A percentile compares a stretch with the other conserved stretches of the same genome.
phyloP scores from a whole-genome alignment of 2,329 filamentous ascomycete genomes.

The Penicillium sp. region DNA sequence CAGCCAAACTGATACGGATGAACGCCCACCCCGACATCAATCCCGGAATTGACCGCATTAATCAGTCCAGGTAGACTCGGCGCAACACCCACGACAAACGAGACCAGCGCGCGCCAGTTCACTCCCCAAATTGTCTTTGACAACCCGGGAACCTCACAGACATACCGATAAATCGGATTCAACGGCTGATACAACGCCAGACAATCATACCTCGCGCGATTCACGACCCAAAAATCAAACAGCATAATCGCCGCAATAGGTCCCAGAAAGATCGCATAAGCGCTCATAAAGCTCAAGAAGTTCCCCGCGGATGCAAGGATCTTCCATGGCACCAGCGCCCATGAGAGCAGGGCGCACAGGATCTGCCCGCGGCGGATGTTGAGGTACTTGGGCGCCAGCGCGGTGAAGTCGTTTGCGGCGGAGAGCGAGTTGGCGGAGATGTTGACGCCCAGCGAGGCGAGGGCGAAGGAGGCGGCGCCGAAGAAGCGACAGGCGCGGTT shows the following conservation, averaged over 20 bases:
- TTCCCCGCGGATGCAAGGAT: slow-evolving; percentile 61
- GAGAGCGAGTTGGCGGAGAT: slow-evolving; percentile 56
- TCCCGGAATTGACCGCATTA: slow-evolving; percentile 41
- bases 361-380: slow-evolving; percentile 61
- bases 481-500: slow-evolving; percentile 51
- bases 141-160: slow-evolving; percentile 10
- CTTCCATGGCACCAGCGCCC: slow-evolving; percentile 67
- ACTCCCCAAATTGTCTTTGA: slow-evolving; percentile 41
- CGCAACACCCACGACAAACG: slow-evolving; percentile 59
- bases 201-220: slow-evolving; percentile 51
- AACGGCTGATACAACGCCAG: slow-evolving; percentile 54
- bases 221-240: slow-evolving; percentile 62
- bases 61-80: slow-evolving; percentile 61
- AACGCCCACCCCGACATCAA: slow-evolving; percentile 49
- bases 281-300: slow-evolving; percentile 67
- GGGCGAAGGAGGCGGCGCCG: slow-evolving; percentile 54
- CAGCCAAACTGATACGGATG: slow-evolving; percentile 67
- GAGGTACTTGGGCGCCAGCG: slow-evolving; percentile 55
- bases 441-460: slow-evolving; percentile 59
- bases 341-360: slow-evolving; percentile 57
- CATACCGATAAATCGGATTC: slow-evolving; percentile 54
- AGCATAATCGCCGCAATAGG: slow-evolving; percentile 64
- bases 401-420: slow-evolving; percentile 58
- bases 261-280: slow-evolving; percentile 65
- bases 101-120: slow-evolving; percentile 62